Conservation (phyloP, 306 rosid genomes). For the Lablab purpureus region DNA sequence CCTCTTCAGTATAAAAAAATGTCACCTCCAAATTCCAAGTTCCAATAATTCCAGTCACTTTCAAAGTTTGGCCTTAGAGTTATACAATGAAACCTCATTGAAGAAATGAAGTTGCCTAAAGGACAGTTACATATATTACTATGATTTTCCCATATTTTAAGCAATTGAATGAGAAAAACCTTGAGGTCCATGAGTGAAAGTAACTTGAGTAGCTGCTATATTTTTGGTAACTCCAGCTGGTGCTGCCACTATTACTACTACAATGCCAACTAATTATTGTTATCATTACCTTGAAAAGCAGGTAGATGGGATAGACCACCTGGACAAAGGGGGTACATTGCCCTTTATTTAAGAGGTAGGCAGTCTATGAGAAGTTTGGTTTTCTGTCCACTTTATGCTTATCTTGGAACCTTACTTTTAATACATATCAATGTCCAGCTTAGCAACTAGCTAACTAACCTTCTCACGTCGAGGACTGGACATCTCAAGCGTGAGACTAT, state of each 20-base stretch:
- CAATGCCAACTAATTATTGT: constrained; percentile 30
- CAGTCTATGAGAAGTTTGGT: constrained; percentile 2
- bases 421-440: constrained; percentile 14
- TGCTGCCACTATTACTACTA: not conserved
- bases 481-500: too few species aligned
- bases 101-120: not conserved
- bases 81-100: not conserved
- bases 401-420: constrained; percentile 13
- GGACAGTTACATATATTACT: not conserved
- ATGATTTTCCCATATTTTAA: constrained; percentile 2
- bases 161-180: constrained; percentile 17
- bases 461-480: too few species aligned
- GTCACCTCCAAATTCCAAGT: not conserved
- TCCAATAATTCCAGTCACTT: constrained; percentile 1
- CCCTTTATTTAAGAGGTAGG: not conserved
- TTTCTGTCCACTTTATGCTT: constrained; percentile 11
- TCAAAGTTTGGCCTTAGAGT: constrained; percentile 1
- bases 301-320: constrained; percentile 36
- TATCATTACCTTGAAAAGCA: constrained; percentile 25
- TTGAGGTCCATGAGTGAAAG: not conserved
- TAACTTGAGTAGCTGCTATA: constrained; percentile 7
- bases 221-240: constrained; percentile 27
- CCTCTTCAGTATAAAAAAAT: too few species aligned
- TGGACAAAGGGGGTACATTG: constrained; percentile 8
- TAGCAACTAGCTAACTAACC: too few species aligned